Evolutionary conservation across 495 filamentous ascomycete genomes (phyloP).

Genomic region (Aspergillus nanangensis): DNA sequence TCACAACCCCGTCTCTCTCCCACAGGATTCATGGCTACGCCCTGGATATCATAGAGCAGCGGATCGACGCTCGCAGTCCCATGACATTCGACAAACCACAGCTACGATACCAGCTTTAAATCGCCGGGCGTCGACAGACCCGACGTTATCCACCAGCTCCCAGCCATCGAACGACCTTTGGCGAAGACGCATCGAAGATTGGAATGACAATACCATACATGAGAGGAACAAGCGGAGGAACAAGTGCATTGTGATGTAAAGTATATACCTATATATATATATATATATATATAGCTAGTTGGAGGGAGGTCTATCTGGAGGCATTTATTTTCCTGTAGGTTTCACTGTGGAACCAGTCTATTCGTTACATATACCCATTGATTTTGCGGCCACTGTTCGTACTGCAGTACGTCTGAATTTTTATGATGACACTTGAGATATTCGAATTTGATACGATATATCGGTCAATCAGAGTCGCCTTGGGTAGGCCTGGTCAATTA

Average conservation of each 20-base stretch:
- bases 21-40: conserved; percentile 3
- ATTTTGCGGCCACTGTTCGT: background rate
- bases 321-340: too few relatives aligned
- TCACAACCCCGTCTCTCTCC: conserved; percentile 15
- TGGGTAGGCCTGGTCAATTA: too few relatives aligned
- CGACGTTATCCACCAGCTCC: conserved; percentile 24
- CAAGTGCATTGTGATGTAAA: conserved; percentile 40
- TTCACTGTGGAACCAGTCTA: too few relatives aligned
- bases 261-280: too few relatives aligned
- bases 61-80: conserved; percentile 16
- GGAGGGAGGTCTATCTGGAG: too few relatives aligned
- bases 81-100: conserved; percentile 10
- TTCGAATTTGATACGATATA: too few relatives aligned
- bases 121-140: conserved; percentile 36
- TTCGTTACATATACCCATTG: conserved; percentile 6
- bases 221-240: conserved; percentile 30
- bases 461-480: too few relatives aligned
- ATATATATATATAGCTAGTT: too few relatives aligned
- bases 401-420: too few relatives aligned
- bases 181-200: conserved; percentile 40
- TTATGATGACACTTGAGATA: too few relatives aligned
- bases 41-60: conserved; percentile 4
- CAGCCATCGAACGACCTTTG: conserved; percentile 34
- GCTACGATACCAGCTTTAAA: conserved; percentile 13
- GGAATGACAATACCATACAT: conserved; percentile 40